Conservation (phyloP, 2,329 filamentous ascomycete genomes). For the Incumbomyces lentus region DNA sequence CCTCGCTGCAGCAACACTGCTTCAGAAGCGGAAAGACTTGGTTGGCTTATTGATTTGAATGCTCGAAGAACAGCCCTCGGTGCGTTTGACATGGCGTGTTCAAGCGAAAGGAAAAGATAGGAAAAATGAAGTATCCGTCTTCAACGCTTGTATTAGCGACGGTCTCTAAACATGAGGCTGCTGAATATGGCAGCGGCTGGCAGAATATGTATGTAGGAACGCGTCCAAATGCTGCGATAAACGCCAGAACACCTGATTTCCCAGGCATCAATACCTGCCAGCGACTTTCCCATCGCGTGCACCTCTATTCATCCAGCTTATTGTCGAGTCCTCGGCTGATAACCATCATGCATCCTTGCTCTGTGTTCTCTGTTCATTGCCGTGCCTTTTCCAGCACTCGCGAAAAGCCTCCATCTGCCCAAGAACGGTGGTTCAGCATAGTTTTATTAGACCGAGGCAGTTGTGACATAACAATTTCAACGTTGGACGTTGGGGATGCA, state of each 20-base stretch:
- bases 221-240: background rate
- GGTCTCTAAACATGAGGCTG: too few species aligned
- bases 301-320: background rate
- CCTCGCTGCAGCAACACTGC: background rate
- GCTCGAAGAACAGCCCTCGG: constrained; percentile 2
- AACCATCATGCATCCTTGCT: constrained; percentile 51
- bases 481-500: constrained; percentile 11
- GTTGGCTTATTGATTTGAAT: background rate
- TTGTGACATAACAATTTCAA: background rate
- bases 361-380: constrained; percentile 73
- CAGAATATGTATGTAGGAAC: too few species aligned
- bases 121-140: background rate
- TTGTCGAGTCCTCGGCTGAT: background rate
- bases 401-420: constrained; percentile 77
- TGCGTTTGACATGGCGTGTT: background rate
- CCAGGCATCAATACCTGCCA: background rate
- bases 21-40: background rate
- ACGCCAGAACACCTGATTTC: constrained; percentile 13
- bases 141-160: too few species aligned
- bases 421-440: background rate
- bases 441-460: too few species aligned
- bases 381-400: constrained; percentile 81
- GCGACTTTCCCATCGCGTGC: background rate
- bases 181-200: too few species aligned
- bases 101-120: background rate